Percentiles rank a stretch among this genome's conserved stretches.
These are phyloP conservation scores for Rhizoclosmatium globosum DNA, from an alignment of 192 early-diverging fungal genomes.

Conservation along the genomic window DNA sequence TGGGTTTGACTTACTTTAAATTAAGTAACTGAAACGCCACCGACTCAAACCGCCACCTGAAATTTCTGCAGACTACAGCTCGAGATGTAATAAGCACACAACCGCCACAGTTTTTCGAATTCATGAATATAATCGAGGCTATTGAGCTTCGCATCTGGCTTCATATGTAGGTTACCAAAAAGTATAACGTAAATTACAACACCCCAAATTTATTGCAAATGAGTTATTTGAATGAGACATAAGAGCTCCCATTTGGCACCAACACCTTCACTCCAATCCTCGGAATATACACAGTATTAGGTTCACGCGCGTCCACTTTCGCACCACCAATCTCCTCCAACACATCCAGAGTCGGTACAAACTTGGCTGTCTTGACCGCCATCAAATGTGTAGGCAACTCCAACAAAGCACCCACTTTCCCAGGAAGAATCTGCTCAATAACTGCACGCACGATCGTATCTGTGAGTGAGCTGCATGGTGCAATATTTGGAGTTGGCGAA, in stretches of 20 bases:
- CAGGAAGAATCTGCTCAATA: conserved; percentile 30
- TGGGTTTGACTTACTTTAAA: too few species aligned
- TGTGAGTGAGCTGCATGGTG: conserved; percentile 34
- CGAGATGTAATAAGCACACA: too few species aligned
- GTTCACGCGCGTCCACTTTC: conserved; percentile 33
- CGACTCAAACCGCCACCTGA: too few species aligned
- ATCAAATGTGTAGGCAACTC: conserved; percentile 31
- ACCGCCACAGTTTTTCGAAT: too few species aligned
- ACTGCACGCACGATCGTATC: conserved; percentile 28
- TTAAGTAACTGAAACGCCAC: too few species aligned
- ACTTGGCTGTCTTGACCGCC: conserved; percentile 23
- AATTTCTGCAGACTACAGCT: too few species aligned
- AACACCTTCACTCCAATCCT: conserved; percentile 37
- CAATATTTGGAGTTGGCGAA: background rate
- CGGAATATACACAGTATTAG: conserved; percentile 33
- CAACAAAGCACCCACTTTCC: conserved; percentile 33
- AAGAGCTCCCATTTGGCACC: conserved; percentile 22
- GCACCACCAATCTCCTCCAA: conserved; percentile 31
- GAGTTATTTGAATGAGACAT: background rate
- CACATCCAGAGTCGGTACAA: conserved; percentile 19
- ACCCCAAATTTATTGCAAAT: too few species aligned
- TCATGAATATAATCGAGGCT: too few species aligned
- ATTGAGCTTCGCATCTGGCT: too few species aligned
- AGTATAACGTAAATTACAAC: too few species aligned
- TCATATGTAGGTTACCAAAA: too few species aligned